phyloP scores from a whole-genome alignment of 495 filamentous ascomycete species.

The Lophiotrema nucula region DNA sequence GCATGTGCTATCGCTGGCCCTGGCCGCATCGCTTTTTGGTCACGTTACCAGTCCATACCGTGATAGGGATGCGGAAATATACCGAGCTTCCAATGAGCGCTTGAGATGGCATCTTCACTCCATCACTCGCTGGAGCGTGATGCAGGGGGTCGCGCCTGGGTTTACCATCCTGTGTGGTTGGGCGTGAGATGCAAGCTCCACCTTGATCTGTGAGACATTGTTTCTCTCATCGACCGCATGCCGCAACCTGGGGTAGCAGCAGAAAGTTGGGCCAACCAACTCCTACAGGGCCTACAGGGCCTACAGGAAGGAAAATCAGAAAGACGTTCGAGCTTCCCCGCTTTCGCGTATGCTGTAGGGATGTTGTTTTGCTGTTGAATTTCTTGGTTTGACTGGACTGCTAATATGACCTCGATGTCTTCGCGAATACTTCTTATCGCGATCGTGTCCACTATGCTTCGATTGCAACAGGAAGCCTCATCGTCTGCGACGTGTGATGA shows the following conservation, averaged over 20 bases:
- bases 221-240: neutral
- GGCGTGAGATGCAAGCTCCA: neutral
- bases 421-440: no score
- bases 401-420: no score
- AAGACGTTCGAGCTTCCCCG: no score
- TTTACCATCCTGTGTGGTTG: slow-evolving; percentile 1
- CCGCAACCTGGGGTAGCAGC: neutral
- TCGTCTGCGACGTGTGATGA: no score
- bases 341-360: no score
- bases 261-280: neutral
- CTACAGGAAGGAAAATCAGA: no score
- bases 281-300: neutral
- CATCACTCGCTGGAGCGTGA: slow-evolving; percentile 14
- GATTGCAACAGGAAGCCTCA: no score
- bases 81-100: slow-evolving; percentile 15
- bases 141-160: slow-evolving; percentile 22
- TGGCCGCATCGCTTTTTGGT: slow-evolving; percentile 15
- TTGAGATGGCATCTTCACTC: slow-evolving; percentile 2
- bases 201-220: slow-evolving; percentile 19
- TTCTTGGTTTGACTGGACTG: no score
- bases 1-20: slow-evolving; percentile 23
- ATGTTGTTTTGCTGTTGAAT: no score
- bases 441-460: no score
- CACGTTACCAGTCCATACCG: slow-evolving; percentile 24
- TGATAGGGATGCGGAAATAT: slow-evolving; percentile 4